A percentile compares a stretch with the other conserved stretches of the same genome.
Conservation (phyloP, 1,284 basidiomycete genomes). For the Austroboletus niveus region DNA sequence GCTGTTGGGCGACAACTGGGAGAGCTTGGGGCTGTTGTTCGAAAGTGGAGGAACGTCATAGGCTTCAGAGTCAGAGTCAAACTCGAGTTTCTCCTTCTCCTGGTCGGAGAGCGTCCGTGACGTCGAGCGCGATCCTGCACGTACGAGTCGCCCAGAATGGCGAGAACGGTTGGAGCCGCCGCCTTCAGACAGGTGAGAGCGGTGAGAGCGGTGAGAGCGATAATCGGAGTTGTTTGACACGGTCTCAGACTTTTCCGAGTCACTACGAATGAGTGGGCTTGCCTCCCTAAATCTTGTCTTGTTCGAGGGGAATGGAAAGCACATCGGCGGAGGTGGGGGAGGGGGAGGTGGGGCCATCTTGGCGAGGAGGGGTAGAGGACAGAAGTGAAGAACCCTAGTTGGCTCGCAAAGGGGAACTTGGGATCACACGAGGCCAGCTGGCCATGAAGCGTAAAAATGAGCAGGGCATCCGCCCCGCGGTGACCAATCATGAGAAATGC, state of each 20-base stretch:
- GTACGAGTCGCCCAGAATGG: slow-evolving; percentile 27
- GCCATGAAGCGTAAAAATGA: slow-evolving; percentile 31
- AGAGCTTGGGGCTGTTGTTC: slow-evolving; percentile 14
- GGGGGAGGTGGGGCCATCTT: slow-evolving; percentile 42
- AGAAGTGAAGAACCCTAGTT: slow-evolving; percentile 18
- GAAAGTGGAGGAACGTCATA: slow-evolving; percentile 40
- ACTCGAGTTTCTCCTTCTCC: slow-evolving; percentile 45
- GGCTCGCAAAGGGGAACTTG: slow-evolving; percentile 13
- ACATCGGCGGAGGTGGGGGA: slow-evolving; percentile 49
- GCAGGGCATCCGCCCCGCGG: background rate
- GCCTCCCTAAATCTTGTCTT: slow-evolving; percentile 28
- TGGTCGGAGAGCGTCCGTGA: slow-evolving; percentile 20
- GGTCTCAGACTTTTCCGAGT: slow-evolving; percentile 33
- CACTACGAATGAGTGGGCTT: slow-evolving; percentile 33
- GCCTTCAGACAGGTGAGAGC: slow-evolving; percentile 9
- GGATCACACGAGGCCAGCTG: slow-evolving; percentile 30
- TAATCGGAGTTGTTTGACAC: slow-evolving; percentile 29
- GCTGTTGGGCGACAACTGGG: slow-evolving; percentile 31
- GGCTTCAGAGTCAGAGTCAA: slow-evolving; percentile 55
- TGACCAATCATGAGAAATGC: slow-evolving; percentile 12
- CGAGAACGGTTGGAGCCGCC: slow-evolving; percentile 25
- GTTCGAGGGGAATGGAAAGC: slow-evolving; percentile 48
- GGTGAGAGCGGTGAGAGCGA: slow-evolving; percentile 27
- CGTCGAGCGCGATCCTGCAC: slow-evolving; percentile 34
- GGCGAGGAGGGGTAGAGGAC: slow-evolving; percentile 5